Base-by-base conservation (phyloP, 1,284 basidiomycete genomes). In the Ganoderma leucocontextum region DNA sequence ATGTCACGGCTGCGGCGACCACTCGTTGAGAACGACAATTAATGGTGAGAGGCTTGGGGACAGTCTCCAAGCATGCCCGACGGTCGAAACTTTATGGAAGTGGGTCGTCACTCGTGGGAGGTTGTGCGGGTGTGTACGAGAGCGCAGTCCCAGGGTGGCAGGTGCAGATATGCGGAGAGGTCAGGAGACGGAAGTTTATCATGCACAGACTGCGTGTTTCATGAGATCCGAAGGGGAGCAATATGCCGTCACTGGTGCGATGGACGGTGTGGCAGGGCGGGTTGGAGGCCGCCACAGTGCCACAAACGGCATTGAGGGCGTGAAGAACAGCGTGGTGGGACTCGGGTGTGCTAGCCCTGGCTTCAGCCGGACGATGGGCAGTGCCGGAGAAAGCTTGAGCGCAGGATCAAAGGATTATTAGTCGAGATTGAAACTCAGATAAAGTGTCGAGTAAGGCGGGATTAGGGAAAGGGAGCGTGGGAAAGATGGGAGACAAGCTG, bases 181-280 rank as follows among this genome's bases (percentile, higher is more conserved):
- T 72, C 71, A 72, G 65, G 66, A 62, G 67, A 69, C 68, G 57
- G 63, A 17, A 58, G 55, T 38, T 19, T 58, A 58, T 58, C 55
- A 19, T 55, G 17, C 33, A 55, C 52, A 35, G 29, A 55, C 52
- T 52, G 52, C 29, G 55, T 35, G 55, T 38, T 58, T 58, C 55
- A 58, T 22, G 55, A 72, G 71, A 72, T 72, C 71, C 71, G 71
- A 62, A 36, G 60, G 36, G 64, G 53, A 22, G 42, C 41, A 41
- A 44, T 49, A 22, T 10, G 22, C 4, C 47, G 47, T 12, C 41
- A 19, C 41, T 42, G 44, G 38, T 41, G 58, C n/a, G 38, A 15
- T 15, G 13, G 22, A 25, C 47, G 47, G 47, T 49, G 58, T 29
- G 29, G 29, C 29, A 29, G 29, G 29, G 29, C 29, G 29, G 29